Percentiles rank a stretch among this genome's conserved stretches.
Conservation (phyloP, 495 filamentous ascomycete genomes). For the Xylaria longipes region DNA sequence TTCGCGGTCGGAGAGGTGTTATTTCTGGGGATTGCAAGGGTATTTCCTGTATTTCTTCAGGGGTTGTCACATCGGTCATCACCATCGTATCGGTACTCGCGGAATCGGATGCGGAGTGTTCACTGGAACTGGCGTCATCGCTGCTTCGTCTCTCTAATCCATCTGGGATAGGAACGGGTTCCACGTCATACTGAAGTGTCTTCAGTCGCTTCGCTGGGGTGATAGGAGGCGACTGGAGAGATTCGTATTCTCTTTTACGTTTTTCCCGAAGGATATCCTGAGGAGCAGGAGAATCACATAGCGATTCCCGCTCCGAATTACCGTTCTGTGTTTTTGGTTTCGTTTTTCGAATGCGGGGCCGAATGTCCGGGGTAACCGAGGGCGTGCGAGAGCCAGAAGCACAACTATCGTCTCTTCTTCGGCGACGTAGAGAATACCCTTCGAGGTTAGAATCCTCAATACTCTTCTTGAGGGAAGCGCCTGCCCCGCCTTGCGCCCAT, state of each 20-base stretch:
- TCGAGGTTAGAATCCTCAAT: constrained; percentile 45
- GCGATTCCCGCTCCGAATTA: constrained; percentile 39
- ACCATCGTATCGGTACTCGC: constrained; percentile 34
- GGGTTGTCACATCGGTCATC: constrained; percentile 51
- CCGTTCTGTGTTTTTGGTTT: constrained; percentile 41
- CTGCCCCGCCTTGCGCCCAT: constrained; percentile 65
- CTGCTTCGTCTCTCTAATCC: constrained; percentile 36
- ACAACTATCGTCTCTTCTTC: constrained; percentile 51
- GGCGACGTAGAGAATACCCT: constrained; percentile 52
- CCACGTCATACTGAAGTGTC: constrained; percentile 42
- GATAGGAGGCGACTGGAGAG: constrained; percentile 50
- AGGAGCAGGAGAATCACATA: constrained; percentile 30
- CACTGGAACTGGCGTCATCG: constrained; percentile 34
- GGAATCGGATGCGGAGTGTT: constrained; percentile 30
- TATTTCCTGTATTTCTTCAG: constrained; percentile 45
- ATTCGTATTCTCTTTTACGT: constrained; percentile 42
- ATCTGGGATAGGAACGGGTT: constrained; percentile 32
- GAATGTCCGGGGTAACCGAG: constrained; percentile 56
- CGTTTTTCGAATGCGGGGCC: constrained; percentile 49
- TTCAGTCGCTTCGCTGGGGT: constrained; percentile 54
- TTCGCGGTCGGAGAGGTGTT: constrained; percentile 42
- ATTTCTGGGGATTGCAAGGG: constrained; percentile 45
- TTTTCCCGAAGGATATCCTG: constrained; percentile 34
- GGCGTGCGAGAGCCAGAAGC: constrained; percentile 50
- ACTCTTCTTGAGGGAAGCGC: constrained; percentile 46